Evolutionary conservation across 1,284 basidiomycete genomes (phyloP).

Genomic region (Coniferiporia weirii): DNA sequence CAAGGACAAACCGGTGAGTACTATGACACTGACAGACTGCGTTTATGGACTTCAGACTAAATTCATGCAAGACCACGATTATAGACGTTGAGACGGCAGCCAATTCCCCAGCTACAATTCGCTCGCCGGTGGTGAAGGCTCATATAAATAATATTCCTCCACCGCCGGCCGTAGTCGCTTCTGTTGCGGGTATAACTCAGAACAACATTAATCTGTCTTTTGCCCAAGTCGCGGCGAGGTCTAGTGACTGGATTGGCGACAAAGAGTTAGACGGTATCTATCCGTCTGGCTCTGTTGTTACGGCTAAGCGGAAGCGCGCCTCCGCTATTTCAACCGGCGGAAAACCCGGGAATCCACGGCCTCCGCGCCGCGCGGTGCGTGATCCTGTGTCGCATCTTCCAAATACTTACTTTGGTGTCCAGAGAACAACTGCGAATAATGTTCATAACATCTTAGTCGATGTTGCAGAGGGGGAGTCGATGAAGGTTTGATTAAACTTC

Average conservation of each 20-base stretch:
- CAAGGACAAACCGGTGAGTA: slow-evolving; percentile 24
- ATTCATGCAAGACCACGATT: neutral
- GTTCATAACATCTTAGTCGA: neutral
- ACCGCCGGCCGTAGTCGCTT: neutral
- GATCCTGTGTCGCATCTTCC: neutral
- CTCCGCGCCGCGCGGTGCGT: neutral
- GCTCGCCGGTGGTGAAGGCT: neutral
- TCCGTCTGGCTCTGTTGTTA: too few relatives aligned
- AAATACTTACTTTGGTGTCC: neutral
- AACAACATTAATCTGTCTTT: neutral
- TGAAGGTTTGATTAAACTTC: slow-evolving; percentile 1
- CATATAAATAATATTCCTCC: neutral
- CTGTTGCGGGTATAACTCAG: neutral
- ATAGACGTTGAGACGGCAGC: neutral
- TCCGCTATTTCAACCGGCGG: neutral
- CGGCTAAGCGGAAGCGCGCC: slow-evolving; percentile 9
- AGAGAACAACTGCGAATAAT: neutral
- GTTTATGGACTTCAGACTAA: neutral
- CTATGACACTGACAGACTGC: neutral
- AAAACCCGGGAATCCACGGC: neutral
- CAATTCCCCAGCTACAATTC: neutral
- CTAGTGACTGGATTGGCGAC: slow-evolving; percentile 1
- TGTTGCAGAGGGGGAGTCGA: neutral
- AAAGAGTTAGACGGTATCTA: too few relatives aligned
- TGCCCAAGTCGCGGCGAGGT: neutral